These are phyloP conservation scores for Moesziomyces globuligerus DNA, from an alignment of 1,284 basidiomycete species.

Conservation along the genomic window DNA sequence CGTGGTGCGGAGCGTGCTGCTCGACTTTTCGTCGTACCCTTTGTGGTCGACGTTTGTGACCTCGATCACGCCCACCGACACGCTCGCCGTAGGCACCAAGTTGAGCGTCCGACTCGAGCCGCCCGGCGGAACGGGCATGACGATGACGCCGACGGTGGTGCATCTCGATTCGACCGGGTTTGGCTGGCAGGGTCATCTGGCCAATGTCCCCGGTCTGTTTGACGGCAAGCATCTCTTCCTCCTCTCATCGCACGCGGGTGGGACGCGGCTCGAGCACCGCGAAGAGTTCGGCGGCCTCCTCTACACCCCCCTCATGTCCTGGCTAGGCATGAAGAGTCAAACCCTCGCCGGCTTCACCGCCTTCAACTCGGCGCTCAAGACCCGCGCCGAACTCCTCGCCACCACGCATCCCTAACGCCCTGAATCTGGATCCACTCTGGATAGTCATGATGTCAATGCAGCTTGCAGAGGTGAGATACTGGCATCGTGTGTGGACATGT, in stretches of 20 bases:
- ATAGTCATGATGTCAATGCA: too few species aligned
- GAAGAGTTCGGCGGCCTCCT: constrained; percentile 22
- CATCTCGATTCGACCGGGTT: constrained; percentile 7
- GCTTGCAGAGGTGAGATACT: too few species aligned
- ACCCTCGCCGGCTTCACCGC: constrained; percentile 11
- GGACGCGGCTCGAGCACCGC: constrained; percentile 9
- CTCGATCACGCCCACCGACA: not conserved
- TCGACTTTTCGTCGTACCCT: constrained; percentile 20
- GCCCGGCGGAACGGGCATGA: constrained; percentile 12
- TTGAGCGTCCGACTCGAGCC: constrained; percentile 6
- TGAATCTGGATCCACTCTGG: too few species aligned
- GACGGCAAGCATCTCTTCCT: constrained; percentile 22
- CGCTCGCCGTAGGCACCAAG: not conserved
- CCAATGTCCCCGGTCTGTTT: constrained; percentile 8
- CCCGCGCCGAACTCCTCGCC: constrained; percentile 7
- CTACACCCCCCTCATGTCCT: constrained; percentile 18
- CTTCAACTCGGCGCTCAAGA: constrained; percentile 13
- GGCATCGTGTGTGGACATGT: too few species aligned
- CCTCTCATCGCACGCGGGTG: constrained; percentile 2
- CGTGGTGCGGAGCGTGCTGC: constrained; percentile 6
- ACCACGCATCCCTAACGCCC: too few species aligned
- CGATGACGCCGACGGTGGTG: constrained; percentile 5
- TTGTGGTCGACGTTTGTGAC: constrained; percentile 13
- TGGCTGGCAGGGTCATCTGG: constrained; percentile 26
- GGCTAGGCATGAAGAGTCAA: constrained; percentile 11